A percentile compares a stretch with the other conserved stretches of the same genome.
These are phyloP conservation scores for Clavispora asparagi DNA, from an alignment of 805 yeast species.

Conservation along the genomic window DNA sequence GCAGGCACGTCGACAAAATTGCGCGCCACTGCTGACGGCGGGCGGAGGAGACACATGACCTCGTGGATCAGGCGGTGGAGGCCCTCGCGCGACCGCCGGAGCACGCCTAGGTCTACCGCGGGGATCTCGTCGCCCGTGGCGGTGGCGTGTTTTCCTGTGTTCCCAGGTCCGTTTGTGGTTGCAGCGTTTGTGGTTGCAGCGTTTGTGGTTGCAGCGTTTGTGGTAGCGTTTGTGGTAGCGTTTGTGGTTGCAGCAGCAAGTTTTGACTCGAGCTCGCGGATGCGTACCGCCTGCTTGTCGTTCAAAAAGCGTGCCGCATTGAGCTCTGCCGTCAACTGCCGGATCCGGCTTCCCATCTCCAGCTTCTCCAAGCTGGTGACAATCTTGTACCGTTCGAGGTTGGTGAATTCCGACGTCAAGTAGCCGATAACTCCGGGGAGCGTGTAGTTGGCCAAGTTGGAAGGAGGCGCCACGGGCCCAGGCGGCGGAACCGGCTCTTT, in stretches of 20 bases:
- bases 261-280: slow-evolving; percentile 33
- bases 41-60: slow-evolving; percentile 12
- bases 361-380: slow-evolving; percentile 49
- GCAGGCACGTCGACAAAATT: slow-evolving; percentile 1
- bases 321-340: slow-evolving; percentile 49
- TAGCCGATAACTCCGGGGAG: slow-evolving; percentile 58
- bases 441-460: slow-evolving; percentile 34
- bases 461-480: not conserved
- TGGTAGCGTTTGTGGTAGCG: not conserved
- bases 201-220: no score
- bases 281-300: slow-evolving; percentile 35
- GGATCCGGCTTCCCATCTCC: slow-evolving; percentile 46
- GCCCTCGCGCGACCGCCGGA: slow-evolving; percentile 11
- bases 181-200: no score
- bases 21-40: slow-evolving; percentile 8
- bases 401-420: slow-evolving; percentile 54
- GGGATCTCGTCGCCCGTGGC: slow-evolving; percentile 6
- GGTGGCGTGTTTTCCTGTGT: no score
- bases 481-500: not conserved
- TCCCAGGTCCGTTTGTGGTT: no score
- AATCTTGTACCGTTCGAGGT: slow-evolving; percentile 37
- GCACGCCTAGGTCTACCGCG: slow-evolving; percentile 11
- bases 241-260: not conserved
- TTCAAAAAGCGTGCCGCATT: slow-evolving; percentile 39
- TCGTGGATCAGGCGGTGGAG: slow-evolving; percentile 12